phyloP scores from a whole-genome alignment of 106 monocot genomes.

The Dactylorhiza incarnata region DNA sequence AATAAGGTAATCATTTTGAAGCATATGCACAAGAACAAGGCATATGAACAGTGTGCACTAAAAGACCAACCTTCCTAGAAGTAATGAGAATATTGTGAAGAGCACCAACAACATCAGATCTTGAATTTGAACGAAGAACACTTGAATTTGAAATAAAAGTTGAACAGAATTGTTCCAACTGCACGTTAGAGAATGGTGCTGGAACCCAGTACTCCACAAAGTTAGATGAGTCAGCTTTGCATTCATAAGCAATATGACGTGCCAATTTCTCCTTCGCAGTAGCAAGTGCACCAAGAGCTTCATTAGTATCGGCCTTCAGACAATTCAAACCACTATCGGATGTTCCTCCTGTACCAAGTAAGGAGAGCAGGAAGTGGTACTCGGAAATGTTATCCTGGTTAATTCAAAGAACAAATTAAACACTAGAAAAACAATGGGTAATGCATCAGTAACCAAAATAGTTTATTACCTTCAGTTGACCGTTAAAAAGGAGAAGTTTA shows the following conservation, averaged over 20 bases:
- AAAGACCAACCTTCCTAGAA: conserved; percentile 49
- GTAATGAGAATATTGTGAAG: conserved; percentile 58
- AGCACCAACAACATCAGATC: conserved; percentile 59
- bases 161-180: conserved; percentile 79
- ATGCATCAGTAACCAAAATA: background rate
- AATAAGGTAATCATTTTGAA: background rate
- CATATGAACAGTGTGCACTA: background rate
- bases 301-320: conserved; percentile 15
- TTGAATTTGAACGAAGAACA: conserved; percentile 51
- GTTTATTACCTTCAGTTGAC: conserved; percentile 52
- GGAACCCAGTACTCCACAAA: conserved; percentile 95
- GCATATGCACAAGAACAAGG: background rate
- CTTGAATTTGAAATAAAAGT: conserved; percentile 48
- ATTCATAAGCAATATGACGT: conserved; percentile 41
- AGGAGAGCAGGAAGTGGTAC: conserved; percentile 57
- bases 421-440: background rate
- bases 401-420: conserved; percentile 7
- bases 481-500: conserved; percentile 50
- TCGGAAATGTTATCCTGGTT: conserved; percentile 62
- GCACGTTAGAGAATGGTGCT: conserved; percentile 73
- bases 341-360: conserved; percentile 46
- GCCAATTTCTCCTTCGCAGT: conserved; percentile 47
- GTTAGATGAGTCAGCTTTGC: conserved; percentile 41
- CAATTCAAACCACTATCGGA: conserved; percentile 5
- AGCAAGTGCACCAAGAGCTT: conserved; percentile 20